phyloP scores from a whole-genome alignment of 805 yeast genomes.

The Metschnikowia continentalis region DNA sequence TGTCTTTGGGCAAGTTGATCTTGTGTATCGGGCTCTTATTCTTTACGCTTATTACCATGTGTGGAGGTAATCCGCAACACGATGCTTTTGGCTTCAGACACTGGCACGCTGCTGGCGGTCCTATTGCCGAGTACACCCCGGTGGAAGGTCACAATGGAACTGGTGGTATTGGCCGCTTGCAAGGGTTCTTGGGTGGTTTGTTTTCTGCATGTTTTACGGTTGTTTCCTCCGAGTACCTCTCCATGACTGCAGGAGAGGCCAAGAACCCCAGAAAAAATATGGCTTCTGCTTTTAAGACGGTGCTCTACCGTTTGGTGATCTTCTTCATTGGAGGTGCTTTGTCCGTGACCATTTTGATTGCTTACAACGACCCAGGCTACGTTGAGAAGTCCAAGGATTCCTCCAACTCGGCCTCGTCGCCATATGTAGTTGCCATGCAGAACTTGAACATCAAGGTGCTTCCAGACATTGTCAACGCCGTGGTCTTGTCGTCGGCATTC shows the following conservation, averaged over 20 bases:
- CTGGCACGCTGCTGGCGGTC: conserved; percentile 38
- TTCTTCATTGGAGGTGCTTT: conserved; percentile 44
- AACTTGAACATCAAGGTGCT: conserved; percentile 17
- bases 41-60: conserved; percentile 77
- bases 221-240: conserved; percentile 43
- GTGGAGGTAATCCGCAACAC: conserved; percentile 78
- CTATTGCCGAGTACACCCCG: conserved; percentile 27
- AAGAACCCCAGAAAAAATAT: conserved; percentile 38
- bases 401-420: conserved; percentile 20
- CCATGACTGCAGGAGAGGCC: conserved; percentile 44
- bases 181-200: conserved; percentile 41
- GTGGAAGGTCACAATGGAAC: conserved; percentile 23
- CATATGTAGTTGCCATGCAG: conserved; percentile 21
- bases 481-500: conserved; percentile 18
- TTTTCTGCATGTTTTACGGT: conserved; percentile 36
- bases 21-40: conserved; percentile 71
- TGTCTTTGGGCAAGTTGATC: conserved; percentile 56
- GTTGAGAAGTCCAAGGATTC: conserved; percentile 10
- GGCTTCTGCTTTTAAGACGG: conserved; percentile 40
- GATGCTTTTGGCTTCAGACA: conserved; percentile 50
- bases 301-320: conserved; percentile 41
- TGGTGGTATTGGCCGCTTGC: conserved; percentile 37
- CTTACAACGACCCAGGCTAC: conserved; percentile 19
- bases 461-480: conserved; percentile 18
- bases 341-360: conserved; percentile 35